These are phyloP conservation scores for Cubamyces lactineus DNA, from an alignment of 768 basidiomycete species.

Conservation along the genomic window DNA sequence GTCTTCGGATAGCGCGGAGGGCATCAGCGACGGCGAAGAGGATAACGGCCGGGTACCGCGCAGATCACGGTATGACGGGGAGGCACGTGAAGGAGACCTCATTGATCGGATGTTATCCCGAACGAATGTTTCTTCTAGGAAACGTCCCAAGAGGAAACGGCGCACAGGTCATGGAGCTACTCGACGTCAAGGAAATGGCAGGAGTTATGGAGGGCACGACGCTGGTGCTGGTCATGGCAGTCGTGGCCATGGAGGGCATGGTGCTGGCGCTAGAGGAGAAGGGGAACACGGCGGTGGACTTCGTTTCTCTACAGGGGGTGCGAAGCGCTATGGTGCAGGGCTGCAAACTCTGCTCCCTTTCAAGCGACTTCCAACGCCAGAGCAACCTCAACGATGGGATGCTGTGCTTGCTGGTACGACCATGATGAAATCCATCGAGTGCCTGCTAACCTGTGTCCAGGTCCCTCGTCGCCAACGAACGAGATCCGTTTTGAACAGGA, in stretches of 20 bases:
- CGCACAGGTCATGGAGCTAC: conserved; percentile 5
- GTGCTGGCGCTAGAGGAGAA: not conserved
- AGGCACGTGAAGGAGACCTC: conserved; percentile 47
- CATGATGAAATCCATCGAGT: too few species aligned
- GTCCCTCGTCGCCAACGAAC: not conserved
- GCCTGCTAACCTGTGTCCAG: not conserved
- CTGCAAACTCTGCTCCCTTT: conserved; percentile 26
- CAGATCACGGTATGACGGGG: conserved; percentile 28
- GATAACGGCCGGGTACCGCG: conserved; percentile 21
- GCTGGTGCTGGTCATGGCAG: conserved; percentile 9
- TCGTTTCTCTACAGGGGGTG: conserved; percentile 34
- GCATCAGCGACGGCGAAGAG: conserved; percentile 13
- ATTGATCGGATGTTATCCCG: conserved; percentile 73
- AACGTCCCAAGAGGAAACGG: conserved; percentile 4
- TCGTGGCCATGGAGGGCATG: not conserved
- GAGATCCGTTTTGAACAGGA: conserved; percentile 17
- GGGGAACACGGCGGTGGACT: too few species aligned
- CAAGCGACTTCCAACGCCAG: conserved; percentile 13
- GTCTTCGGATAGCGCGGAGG: conserved; percentile 10
- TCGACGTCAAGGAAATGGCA: conserved; percentile 23
- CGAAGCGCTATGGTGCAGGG: conserved; percentile 22
- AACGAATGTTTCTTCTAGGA: conserved; percentile 33
- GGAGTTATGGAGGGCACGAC: conserved; percentile 23
- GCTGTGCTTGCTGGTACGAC: not conserved
- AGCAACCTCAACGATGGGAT: not conserved